Base-by-base conservation (phyloP, 1,139 yeast genomes). In the Zygosaccharomyces sapae region DNA sequence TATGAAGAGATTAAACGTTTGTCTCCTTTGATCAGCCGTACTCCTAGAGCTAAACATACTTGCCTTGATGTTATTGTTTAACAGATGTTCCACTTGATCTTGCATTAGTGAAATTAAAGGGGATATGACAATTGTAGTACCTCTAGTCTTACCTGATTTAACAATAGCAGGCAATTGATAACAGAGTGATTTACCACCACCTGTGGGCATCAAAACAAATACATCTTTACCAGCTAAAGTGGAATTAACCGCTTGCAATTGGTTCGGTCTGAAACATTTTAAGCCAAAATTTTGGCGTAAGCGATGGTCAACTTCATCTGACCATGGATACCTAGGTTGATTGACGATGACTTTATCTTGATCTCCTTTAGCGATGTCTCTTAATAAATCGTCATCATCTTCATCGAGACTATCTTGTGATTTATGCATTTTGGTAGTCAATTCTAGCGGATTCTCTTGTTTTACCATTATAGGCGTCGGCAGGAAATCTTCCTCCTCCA, bases 161-260 rank as follows among this genome's bases (percentile, higher is more conserved):
- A 92, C 81, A 43, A 92, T 71, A 0, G 98, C 97, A 0, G 99
- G 98, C 16, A 94, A 70, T 66, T 94, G 99, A 66, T 90, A 94
- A 63, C 99, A 94, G 37, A 94, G 70, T 0, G 97, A 90, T 65
- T 94, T 94, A 44, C 99, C 99, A 44, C 98, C 98, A 38, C 99
- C 99, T 0, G 99, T 94, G 0, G 99, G 99, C 97, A 94, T 92
- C 55, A 94, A 72, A 1, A 94, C 97, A 70, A 94, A 88, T 0
- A 87, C 96, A 65, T 94, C 98, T 43, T 77, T 76, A 1, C 96
- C 96, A 10, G 75, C 67, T 31, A 94, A 70, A 0, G 96, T 83
- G 0, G 96, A 83, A 56, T 84, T 80, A 9, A 94, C 77, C 0
- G 97, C 97, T 50, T 87, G 94, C 36, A 83, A 69, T 63, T 94